phyloP scores from a whole-genome alignment of 2,329 filamentous ascomycete genomes.

The Trichophyton mentagrophytes region DNA sequence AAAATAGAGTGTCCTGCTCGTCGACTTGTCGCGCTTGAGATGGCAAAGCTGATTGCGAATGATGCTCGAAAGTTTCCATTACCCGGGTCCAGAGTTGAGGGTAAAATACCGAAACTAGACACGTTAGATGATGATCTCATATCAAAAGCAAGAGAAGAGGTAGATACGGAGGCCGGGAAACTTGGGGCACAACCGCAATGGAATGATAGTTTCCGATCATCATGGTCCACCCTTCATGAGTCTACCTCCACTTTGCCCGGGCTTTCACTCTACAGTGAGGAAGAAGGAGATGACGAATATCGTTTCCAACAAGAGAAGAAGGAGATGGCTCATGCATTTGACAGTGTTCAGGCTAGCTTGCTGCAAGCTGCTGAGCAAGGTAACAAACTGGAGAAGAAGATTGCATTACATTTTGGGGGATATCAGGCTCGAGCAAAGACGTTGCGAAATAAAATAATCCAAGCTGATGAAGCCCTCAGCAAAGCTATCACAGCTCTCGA shows the following conservation, averaged over 20 bases:
- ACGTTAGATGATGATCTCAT: conserved; percentile 58
- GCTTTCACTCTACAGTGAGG: conserved; percentile 65
- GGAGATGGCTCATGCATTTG: conserved; percentile 58
- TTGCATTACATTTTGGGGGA: conserved; percentile 73
- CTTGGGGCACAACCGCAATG: conserved; percentile 39
- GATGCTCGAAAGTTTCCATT: conserved; percentile 66
- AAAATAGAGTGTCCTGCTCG: conserved; percentile 51
- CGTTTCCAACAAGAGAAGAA: conserved; percentile 45
- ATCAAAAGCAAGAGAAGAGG: conserved; percentile 60
- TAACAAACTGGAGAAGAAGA: conserved; percentile 85
- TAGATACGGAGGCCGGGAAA: conserved; percentile 54
- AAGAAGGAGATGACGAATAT: conserved; percentile 49
- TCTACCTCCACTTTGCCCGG: conserved; percentile 49
- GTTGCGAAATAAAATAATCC: conserved; percentile 63
- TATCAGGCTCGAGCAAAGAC: conserved; percentile 78
- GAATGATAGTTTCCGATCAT: conserved; percentile 37
- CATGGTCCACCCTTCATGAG: conserved; percentile 40
- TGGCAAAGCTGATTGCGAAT: conserved; percentile 64
- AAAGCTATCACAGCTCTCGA: conserved; percentile 60
- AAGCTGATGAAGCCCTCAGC: conserved; percentile 60
- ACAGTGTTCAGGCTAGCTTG: conserved; percentile 61
- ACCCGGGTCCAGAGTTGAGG: conserved; percentile 53
- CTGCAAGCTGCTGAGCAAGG: conserved; percentile 62
- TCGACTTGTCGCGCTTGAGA: conserved; percentile 60
- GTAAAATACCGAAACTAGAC: conserved; percentile 47